A percentile compares a stretch with the other conserved stretches of the same genome.
Evolutionary conservation across 2,329 filamentous ascomycete species (phyloP).

Genomic region (Tolypocladium ophioglossoides): DNA sequence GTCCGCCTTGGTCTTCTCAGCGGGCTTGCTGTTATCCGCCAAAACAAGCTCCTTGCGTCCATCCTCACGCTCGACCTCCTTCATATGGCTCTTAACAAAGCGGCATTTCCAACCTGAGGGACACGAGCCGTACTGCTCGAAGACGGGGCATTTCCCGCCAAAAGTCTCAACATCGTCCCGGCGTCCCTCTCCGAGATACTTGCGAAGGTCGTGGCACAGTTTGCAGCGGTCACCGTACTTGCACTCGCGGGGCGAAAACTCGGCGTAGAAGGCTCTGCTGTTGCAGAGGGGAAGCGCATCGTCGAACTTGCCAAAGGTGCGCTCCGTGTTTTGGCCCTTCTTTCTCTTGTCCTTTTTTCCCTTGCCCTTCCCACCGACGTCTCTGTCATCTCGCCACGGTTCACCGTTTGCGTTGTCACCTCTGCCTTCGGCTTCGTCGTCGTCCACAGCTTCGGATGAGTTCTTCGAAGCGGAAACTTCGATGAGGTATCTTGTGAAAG

Average conservation of each 20-base stretch:
- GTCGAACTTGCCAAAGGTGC: slow-evolving; percentile 68
- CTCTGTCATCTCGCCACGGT: slow-evolving; percentile 46
- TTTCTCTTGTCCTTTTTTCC: slow-evolving; percentile 40
- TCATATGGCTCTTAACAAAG: slow-evolving; percentile 78
- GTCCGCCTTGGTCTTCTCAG: not conserved
- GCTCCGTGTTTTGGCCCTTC: slow-evolving; percentile 65
- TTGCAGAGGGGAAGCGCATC: slow-evolving; percentile 72
- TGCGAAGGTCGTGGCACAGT: slow-evolving; percentile 72
- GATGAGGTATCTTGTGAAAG: slow-evolving; percentile 29
- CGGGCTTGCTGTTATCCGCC: slow-evolving; percentile 28
- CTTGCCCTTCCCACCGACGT: slow-evolving; percentile 26
- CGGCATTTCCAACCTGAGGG: slow-evolving; percentile 88
- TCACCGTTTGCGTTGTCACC: slow-evolving; percentile 21
- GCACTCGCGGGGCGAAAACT: slow-evolving; percentile 75
- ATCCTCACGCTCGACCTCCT: slow-evolving; percentile 67
- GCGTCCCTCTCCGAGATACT: slow-evolving; percentile 75
- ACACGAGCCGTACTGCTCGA: slow-evolving; percentile 65
- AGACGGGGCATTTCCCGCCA: slow-evolving; percentile 71
- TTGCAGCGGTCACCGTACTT: slow-evolving; percentile 72
- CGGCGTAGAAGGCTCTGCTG: slow-evolving; percentile 57
- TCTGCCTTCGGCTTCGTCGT: slow-evolving; percentile 39
- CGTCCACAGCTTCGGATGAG: slow-evolving; percentile 23
- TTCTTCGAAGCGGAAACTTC: slow-evolving; percentile 17
- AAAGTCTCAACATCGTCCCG: slow-evolving; percentile 70
- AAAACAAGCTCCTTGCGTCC: slow-evolving; percentile 75